Base-by-base conservation (phyloP, 768 basidiomycete species). In the Stropharia rugosoannulata region DNA sequence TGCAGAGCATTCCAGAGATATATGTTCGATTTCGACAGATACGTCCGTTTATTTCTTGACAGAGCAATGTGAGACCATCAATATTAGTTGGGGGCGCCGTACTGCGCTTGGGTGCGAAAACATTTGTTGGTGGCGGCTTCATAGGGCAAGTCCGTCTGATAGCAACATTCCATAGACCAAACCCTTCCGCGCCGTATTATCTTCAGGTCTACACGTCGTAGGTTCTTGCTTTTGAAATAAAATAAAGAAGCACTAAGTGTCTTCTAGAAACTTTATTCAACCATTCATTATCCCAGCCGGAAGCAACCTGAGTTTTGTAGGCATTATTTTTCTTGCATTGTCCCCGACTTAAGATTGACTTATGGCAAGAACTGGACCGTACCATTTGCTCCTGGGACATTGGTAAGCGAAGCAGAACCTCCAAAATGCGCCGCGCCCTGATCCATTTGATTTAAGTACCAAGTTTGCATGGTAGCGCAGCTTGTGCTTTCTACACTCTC, bases 131-230 rank as follows among this genome's bases (percentile, higher is more conserved):
- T 4, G 22, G 22, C 22, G 22, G 22, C 22, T 22, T 22, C 22
- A n/a, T n/a, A 22, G 70, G 68, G 27, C 78, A 79, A 79, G 22
- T 22, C 22, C 22, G 22, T 22, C 22, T 22, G 22, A 22, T 4
- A 22, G 22, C 22, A 22, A 22, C 22, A 22, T 22, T 22, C 4
- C 22, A 22, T 22, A 86, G 85, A 4, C 83, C 82, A 6, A 78
- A 80, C 59, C 81, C 82, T 4, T 66, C 66, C 4, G 75, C 82
- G 4, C 85, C 85, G 13, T 86, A 84, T 65, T 81, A 68, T 62
- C 76, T 86, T 5, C 81, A 84, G 63, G 72, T 86, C 9, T 85
- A 82, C 61, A 81, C 83, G 7, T 84, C 83, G 84, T 84, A 56
- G 64, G n/a, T n/a, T n/a, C n/a, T n/a, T n/a, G n/a, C n/a, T n/a